These are phyloP conservation scores for Cunninghamia lanceolata DNA, from an alignment of 75 land plant species.

Conservation along the genomic window DNA sequence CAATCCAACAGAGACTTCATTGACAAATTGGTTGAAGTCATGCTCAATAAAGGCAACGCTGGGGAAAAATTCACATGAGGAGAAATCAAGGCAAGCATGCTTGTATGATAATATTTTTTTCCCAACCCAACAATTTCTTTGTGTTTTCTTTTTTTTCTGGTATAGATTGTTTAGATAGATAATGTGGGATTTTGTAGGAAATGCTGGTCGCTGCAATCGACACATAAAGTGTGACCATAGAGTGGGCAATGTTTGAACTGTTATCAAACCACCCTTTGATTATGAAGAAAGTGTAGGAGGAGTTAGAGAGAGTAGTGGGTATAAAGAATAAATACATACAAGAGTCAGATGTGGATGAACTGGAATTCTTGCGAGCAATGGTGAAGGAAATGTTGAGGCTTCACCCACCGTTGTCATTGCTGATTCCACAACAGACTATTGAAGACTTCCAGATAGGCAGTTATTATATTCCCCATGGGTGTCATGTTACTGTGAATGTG, in stretches of 20 bases:
- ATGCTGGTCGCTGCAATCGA: conserved; percentile 13
- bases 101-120: background rate
- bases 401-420: background rate
- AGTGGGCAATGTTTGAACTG: conserved; percentile 12
- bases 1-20: background rate
- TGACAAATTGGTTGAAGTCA: background rate
- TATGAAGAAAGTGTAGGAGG: background rate
- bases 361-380: background rate
- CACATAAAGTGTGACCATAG: background rate
- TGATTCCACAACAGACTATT: background rate
- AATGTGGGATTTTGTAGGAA: background rate
- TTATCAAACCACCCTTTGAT: no score
- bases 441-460: background rate
- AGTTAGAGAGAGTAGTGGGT: background rate
- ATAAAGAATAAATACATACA: background rate
- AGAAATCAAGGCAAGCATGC: background rate
- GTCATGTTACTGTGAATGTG: background rate
- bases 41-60: background rate
- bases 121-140: background rate
- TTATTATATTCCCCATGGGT: background rate
- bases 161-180: background rate
- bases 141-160: background rate
- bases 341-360: background rate
- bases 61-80: background rate
- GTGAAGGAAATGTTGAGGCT: background rate